phyloP scores from a whole-genome alignment of 352 stramenopile species.

The Albugo candida region DNA sequence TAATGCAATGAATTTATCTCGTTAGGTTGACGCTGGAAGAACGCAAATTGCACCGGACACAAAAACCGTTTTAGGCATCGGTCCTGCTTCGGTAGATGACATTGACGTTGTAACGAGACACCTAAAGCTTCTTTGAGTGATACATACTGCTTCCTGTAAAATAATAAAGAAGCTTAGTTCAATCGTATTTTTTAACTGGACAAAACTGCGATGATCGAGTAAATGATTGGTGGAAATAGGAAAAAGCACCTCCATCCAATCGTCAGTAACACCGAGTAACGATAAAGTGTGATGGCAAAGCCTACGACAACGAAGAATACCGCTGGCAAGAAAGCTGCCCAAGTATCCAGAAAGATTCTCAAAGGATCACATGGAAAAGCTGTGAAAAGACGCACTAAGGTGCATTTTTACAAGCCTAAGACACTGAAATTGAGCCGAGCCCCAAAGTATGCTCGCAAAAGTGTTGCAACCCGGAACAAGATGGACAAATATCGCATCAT shows the following conservation, averaged over 20 bases:
- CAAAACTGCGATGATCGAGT: not conserved
- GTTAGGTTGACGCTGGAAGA: constrained; percentile 48
- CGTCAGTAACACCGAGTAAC: constrained; percentile 4
- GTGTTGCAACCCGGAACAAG: constrained; percentile 85
- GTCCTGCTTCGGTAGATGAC: constrained; percentile 36
- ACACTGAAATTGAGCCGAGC: constrained; percentile 89
- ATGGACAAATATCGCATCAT: constrained; percentile 99
- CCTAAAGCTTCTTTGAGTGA: constrained; percentile 67
- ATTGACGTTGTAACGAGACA: constrained; percentile 59
- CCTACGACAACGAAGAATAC: constrained; percentile 56
- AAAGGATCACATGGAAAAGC: constrained; percentile 95
- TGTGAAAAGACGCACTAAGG: constrained; percentile 97
- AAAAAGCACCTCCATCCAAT: not conserved
- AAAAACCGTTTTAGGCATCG: constrained; percentile 73
- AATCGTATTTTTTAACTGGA: not conserved
- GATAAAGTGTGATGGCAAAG: constrained; percentile 30
- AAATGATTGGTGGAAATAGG: constrained; percentile 10
- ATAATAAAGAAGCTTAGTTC: not conserved
- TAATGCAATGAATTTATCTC: constrained; percentile 1
- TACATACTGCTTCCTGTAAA: constrained; percentile 4
- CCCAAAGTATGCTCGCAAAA: constrained; percentile 92
- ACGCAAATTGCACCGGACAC: constrained; percentile 72
- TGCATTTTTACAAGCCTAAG: constrained; percentile 99
- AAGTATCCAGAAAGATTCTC: constrained; percentile 87
- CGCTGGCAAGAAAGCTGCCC: constrained; percentile 82